Base-by-base conservation (phyloP, 73 alveolate genomes). In the Tetrahymena borealis region DNA sequence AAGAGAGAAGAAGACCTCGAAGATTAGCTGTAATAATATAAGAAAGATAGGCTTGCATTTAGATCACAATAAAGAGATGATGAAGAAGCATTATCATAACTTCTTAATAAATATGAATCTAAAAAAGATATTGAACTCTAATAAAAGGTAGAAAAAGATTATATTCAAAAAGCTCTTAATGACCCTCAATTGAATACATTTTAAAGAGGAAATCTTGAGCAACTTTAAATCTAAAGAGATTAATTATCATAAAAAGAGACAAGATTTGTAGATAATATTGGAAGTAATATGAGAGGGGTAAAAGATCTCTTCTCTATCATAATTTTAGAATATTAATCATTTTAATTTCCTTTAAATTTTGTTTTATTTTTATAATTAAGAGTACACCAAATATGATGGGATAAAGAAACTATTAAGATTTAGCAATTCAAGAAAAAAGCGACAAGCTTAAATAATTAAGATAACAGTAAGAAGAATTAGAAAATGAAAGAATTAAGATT, bases 1-100 rank as follows among this genome's bases (percentile, higher is more conserved):
- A 93, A 93, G 90, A 93, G 92, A 85, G 95, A 93, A 42, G 95
- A 93, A 32, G 95, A 93, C 36, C 39, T 93, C 20, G 78, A 79
- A 32, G 93, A 93, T 31, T 15, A 93, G 39, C 77, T 93, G 20
- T 91, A 79, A 79, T 20, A 85, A 38, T 43, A 79, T 41, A 93
- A 93, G 32, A 9, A 93, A 40, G 95, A 93, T 77, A 78, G 95
- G 79, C 38, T 38, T 79, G 90, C 90, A 35, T 79, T 93, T 91
- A 79, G 95, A 39, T 93, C 91, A 11, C 78, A 79, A 13, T 38
- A 91, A 32, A 92, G 91, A 40, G 36, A 93, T 33, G 95, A 93
- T 93, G 95, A 93, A 93, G 77, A 79, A 24, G 78, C 78, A 0
- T 93, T 79, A 40, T 78, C 90, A 39, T 37, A 24, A 39, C 93